Evolutionary conservation across 2,329 filamentous ascomycete species (phyloP).

Genomic region (Bipolaris bicolor): DNA sequence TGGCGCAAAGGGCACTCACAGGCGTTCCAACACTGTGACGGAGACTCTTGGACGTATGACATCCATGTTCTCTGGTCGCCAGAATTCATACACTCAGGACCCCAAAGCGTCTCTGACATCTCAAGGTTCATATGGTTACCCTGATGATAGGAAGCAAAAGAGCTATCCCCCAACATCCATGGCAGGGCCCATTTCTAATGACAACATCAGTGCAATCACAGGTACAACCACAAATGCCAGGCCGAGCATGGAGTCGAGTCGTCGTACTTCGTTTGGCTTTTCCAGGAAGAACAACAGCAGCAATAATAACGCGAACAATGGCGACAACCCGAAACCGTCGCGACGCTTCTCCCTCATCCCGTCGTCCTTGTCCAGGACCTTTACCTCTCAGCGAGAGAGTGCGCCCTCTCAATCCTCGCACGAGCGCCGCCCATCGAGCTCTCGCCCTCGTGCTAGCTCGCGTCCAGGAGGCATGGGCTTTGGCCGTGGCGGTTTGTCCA

Average conservation of each 20-base stretch:
- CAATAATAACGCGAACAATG: conserved; percentile 39
- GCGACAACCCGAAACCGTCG: conserved; percentile 47
- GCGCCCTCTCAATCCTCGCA: conserved; percentile 39
- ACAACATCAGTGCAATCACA: conserved; percentile 49
- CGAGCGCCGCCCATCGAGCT: conserved; percentile 44
- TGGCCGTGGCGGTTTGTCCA: conserved; percentile 50
- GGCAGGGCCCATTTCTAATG: conserved; percentile 71
- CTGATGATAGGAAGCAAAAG: conserved; percentile 64
- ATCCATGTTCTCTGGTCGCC: conserved; percentile 73
- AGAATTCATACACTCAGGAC: conserved; percentile 40
- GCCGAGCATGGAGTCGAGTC: conserved; percentile 56
- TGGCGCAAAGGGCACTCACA: conserved; percentile 56
- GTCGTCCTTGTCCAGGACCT: conserved; percentile 55
- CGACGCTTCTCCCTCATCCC: conserved; percentile 60
- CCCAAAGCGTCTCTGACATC: conserved; percentile 38
- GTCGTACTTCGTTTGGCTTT: conserved; percentile 59
- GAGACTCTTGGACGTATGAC: conserved; percentile 83
- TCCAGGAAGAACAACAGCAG: conserved; percentile 49
- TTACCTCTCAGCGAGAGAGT: conserved; percentile 48
- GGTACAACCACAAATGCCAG: conserved; percentile 36
- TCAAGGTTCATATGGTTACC: conserved; percentile 54
- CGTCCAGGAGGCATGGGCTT: conserved; percentile 52
- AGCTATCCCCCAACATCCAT: conserved; percentile 92
- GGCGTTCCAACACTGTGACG: conserved; percentile 69
- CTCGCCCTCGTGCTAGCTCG: conserved; percentile 39